Base-by-base conservation (phyloP, 2,329 filamentous ascomycete species). In the Colletotrichum chlorophyti region DNA sequence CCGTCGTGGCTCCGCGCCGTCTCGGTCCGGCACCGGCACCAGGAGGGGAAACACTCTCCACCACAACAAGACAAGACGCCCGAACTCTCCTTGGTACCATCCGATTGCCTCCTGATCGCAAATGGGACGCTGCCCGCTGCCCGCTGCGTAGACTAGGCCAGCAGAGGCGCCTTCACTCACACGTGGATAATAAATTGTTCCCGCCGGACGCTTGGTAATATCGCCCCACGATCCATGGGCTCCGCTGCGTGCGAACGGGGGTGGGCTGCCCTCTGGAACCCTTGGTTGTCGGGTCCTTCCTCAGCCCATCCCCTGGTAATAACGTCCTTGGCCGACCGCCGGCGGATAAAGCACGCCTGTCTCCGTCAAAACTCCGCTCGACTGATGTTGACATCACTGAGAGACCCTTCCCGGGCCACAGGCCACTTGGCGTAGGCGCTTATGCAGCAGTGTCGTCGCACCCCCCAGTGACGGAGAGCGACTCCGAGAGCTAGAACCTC, bases 361-460 rank as follows among this genome's bases (percentile, higher is more conserved):
- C 32, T 46, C 24, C 51, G 32, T 26, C 29, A 26, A 37, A 59
- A 57, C 57, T 50, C 51, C 51, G 51, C 51, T 49, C 31, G 45
- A 50, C 31, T 55, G 51, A 50, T 57, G 29, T 60, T 60, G 51
- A 60, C 57, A 60, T 57, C 51, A 57, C 51, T 29, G 24, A 45
- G 51, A 60, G 19, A 17, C 43, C 31, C n/a, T n/a, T n/a, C 46
- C 51, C 45, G 26, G 45, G 43, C 26, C 38, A 41, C 23, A 45
- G 50, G 21, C 41, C 24, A 35, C 42, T 53, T 54, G 53, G 41
- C 49, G 41, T 41, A n/a, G 49, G 41, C 54, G 49, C 49, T 34
- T 54, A 58, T 29, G 54, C 54, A 53, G 9, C 40, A 53, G 49
- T 32, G 26, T 26, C 37, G n/a, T n/a, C n/a, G n/a, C 19, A 26